Evolutionary conservation across 495 filamentous ascomycete species (phyloP).

Genomic region (Aspergillus heteromorphus): DNA sequence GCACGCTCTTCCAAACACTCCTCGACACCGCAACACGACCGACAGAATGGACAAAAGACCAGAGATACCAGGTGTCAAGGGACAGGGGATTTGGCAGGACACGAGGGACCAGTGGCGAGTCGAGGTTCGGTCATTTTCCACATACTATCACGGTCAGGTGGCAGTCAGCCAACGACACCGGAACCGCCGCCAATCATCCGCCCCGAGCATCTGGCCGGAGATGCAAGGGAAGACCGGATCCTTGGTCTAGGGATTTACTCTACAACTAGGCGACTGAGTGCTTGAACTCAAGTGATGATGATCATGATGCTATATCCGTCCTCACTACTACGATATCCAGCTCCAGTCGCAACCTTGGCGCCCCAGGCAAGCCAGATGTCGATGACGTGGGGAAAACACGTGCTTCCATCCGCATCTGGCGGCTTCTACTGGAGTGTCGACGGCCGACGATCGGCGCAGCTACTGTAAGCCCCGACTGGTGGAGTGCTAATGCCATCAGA

Average conservation of each 20-base stretch:
- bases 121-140: neutral
- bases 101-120: neutral
- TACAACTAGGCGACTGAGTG: neutral
- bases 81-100: too few relatives aligned
- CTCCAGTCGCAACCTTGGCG: too few relatives aligned
- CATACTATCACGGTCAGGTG: neutral
- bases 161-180: neutral
- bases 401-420: slow-evolving; percentile 17
- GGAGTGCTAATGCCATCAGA: neutral
- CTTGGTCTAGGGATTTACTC: neutral
- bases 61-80: too few relatives aligned
- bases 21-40: too few relatives aligned
- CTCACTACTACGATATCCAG: too few relatives aligned
- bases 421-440: neutral
- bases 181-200: neutral
- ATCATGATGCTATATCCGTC: too few relatives aligned
- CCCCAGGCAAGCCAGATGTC: neutral
- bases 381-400: slow-evolving; percentile 30
- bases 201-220: neutral
- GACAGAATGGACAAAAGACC: too few relatives aligned
- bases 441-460: neutral
- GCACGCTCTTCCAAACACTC: too few relatives aligned
- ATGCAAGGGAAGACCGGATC: neutral
- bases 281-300: too few relatives aligned
- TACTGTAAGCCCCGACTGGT: neutral